Evolutionary conservation across 768 basidiomycete species (phyloP).

Genomic region (Suillus plorans): DNA sequence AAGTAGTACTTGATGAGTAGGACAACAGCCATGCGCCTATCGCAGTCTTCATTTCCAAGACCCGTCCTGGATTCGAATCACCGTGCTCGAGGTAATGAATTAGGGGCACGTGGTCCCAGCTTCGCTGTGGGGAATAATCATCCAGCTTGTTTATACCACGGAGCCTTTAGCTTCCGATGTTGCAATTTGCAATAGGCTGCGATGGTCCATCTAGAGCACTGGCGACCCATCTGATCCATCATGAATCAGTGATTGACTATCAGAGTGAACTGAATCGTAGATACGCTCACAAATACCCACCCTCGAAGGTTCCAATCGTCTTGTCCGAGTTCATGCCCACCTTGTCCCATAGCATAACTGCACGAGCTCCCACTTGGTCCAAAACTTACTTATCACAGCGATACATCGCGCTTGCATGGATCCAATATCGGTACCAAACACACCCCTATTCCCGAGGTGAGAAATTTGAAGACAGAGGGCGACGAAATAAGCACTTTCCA

Average conservation of each 20-base stretch:
- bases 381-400: background rate
- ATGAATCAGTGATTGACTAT: background rate
- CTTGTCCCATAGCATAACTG: background rate
- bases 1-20: too few relatives aligned
- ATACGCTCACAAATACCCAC: background rate
- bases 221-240: background rate
- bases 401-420: background rate
- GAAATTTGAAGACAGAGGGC: background rate
- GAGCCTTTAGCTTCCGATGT: background rate
- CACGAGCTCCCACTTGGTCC: background rate
- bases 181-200: background rate
- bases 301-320: background rate
- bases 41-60: too few relatives aligned
- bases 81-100: too few relatives aligned
- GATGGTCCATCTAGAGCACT: background rate
- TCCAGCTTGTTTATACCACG: too few relatives aligned
- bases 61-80: too few relatives aligned
- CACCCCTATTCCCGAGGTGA: background rate
- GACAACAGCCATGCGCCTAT: too few relatives aligned
- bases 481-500: background rate
- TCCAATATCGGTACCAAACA: background rate
- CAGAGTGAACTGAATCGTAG: background rate
- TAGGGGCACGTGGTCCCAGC: too few relatives aligned
- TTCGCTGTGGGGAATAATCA: too few relatives aligned
- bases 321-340: background rate